These are phyloP conservation scores for Curvularia sp. DNA, from an alignment of 2,329 filamentous ascomycete species.

Conservation along the genomic window DNA sequence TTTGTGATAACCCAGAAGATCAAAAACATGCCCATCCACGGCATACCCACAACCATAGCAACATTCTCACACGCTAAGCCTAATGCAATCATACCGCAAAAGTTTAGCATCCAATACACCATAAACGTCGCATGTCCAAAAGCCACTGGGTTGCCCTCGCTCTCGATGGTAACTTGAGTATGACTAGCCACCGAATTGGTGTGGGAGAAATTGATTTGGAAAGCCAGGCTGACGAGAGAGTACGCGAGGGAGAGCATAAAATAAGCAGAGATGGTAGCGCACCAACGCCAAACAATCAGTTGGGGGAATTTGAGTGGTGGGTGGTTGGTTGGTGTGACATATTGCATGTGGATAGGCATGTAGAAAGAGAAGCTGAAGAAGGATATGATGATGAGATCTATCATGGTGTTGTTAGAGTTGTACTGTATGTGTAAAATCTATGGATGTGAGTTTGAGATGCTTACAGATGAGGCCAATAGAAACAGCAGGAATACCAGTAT, in stretches of 20 bases:
- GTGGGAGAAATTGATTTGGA: conserved; percentile 65
- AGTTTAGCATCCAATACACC: conserved; percentile 71
- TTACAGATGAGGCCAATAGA: conserved; percentile 67
- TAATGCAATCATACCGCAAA: conserved; percentile 67
- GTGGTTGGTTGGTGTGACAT: conserved; percentile 62
- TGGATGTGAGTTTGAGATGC: background rate
- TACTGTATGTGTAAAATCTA: background rate
- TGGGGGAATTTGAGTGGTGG: conserved; percentile 66
- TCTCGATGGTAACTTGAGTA: conserved; percentile 50
- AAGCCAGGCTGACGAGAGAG: conserved; percentile 68
- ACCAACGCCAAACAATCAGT: conserved; percentile 65
- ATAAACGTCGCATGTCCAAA: conserved; percentile 66
- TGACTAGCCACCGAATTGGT: conserved; percentile 55
- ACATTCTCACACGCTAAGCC: conserved; percentile 71
- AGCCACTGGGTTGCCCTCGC: conserved; percentile 57
- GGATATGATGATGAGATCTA: conserved; percentile 68
- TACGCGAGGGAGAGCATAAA: conserved; percentile 69
- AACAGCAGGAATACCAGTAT: conserved; percentile 63
- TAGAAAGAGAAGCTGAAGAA: conserved; percentile 73
- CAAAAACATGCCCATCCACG: conserved; percentile 68
- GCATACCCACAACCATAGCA: conserved; percentile 67
- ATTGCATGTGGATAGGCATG: conserved; percentile 68
- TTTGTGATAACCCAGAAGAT: conserved; percentile 75
- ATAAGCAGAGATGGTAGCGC: conserved; percentile 64
- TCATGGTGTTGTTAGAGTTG: background rate